Percentiles rank a stretch among this genome's conserved stretches.
Conservation (phyloP, 2,329 filamentous ascomycete species). For the Fusarium sublunatum region DNA sequence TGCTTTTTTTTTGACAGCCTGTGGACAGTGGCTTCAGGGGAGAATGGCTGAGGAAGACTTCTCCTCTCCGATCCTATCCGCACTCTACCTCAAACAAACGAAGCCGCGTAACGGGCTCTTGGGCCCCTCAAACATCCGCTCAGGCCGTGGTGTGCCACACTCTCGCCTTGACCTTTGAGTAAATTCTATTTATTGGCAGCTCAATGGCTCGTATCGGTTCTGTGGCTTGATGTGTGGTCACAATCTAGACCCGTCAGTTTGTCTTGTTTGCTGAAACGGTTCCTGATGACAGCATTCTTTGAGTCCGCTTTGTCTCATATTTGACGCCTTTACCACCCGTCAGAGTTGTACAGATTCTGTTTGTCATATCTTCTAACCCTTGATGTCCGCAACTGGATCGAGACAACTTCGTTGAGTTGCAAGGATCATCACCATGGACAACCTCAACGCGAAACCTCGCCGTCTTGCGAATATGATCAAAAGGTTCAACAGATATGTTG, state of each 20-base stretch:
- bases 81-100: not conserved
- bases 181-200: constrained; percentile 1
- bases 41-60: not conserved
- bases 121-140: not conserved
- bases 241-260: not conserved
- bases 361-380: not conserved
- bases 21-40: constrained; percentile 5
- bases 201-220: not conserved
- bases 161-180: not conserved
- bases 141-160: not conserved
- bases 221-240: constrained; percentile 1
- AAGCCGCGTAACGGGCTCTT: not conserved
- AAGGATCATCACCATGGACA: constrained; percentile 15
- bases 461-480: not conserved
- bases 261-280: not conserved
- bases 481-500: constrained; percentile 16
- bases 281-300: not conserved
- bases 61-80: not conserved
- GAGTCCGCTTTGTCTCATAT: not conserved
- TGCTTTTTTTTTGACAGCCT: constrained; percentile 13
- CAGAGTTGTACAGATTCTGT: not conserved
- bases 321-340: not conserved
- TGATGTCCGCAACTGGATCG: no score
- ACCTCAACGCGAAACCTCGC: not conserved
- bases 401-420: not conserved